phyloP scores from a whole-genome alignment of 2,329 filamentous ascomycete species.

The Leptographium galeiforme region DNA sequence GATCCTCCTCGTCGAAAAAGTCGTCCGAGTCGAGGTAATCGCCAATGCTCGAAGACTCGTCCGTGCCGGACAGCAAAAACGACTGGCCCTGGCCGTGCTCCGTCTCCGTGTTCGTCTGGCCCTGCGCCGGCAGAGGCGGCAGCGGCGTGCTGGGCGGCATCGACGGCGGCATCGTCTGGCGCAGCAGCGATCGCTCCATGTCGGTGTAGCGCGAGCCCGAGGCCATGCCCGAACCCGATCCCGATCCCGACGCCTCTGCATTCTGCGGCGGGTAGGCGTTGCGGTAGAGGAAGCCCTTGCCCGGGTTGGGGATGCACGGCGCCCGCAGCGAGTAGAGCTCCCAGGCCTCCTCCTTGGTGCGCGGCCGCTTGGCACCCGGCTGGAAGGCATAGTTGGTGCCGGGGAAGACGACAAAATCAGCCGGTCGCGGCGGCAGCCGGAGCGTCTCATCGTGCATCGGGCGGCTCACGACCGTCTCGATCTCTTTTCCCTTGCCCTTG shows the following conservation, averaged over 20 bases:
- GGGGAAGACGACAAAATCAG: too few species aligned
- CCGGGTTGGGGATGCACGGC: background rate
- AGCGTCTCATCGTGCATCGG: slow-evolving; percentile 1
- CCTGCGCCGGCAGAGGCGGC: slow-evolving; percentile 2
- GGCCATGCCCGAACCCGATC: too few species aligned
- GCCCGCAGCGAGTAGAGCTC: slow-evolving; percentile 6
- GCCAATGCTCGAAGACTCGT: too few species aligned
- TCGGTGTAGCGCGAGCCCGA: too few species aligned
- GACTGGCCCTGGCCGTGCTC: background rate
- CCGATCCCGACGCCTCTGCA: too few species aligned
- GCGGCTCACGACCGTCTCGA: background rate
- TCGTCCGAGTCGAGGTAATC: too few species aligned
- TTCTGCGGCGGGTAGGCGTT: too few species aligned
- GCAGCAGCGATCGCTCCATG: background rate
- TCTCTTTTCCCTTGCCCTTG: too few species aligned
- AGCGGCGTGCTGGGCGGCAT: slow-evolving; percentile 7
- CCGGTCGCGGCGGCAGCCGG: too few species aligned
- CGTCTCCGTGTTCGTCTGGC: background rate
- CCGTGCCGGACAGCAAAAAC: too few species aligned
- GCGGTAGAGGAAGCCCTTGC: background rate
- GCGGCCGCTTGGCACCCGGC: background rate
- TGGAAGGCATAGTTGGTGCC: too few species aligned
- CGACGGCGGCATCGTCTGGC: background rate
- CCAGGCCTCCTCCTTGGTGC: slow-evolving; percentile 5
- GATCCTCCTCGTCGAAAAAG: background rate